Evolutionary conservation across 2,329 filamentous ascomycete genomes (phyloP), one percentile per base, ranked within the genome.

Genomic region (Colletotrichum cuscutae): DNA sequence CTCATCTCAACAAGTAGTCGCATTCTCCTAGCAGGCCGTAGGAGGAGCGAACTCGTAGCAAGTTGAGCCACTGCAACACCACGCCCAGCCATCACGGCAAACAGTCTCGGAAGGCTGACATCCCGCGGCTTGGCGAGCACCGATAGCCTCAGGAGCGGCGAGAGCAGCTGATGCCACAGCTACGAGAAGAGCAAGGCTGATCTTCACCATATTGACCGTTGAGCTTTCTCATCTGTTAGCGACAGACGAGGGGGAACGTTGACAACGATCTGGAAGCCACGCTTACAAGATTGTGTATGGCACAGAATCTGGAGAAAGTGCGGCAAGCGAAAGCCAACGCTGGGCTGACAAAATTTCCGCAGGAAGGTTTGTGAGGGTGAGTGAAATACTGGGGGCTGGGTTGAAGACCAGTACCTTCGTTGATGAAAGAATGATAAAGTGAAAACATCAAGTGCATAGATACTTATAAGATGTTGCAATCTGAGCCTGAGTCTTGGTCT

Each of bases 1-100:
- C 7, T 37, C 12, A 7, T 24, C 32, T 42, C n/a, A 2, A n/a
- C 3, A n/a, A 15, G 13, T 12, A 4, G 28, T 8, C 19, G n/a
- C 7, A 26, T 9, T 9, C 37, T 2, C 6, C 35, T 9, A 72
- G 58, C 69, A 72, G 9, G 64, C 65, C 4, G 49, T 19, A 3
- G 65, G 69, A 5, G 69, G 69, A 2, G 64, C 65, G 24, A 72
- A 72, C 42, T 72, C 52, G n/a, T 68, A 72, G 30, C 69, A 62
- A 1, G 58, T 26, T 9, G 52, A 24, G 11, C 57, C 24, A 1
- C 5, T 42, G 30, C 69, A 72, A 7, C 69, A 72, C 69, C 69
- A 72, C 3, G 69, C 69, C 49, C 49, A 68, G 19, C 69, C 69
- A 19, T 68, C 30, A 13, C 69, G 69, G 15, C 69, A 72, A 11